Conservation (phyloP, 2,329 filamentous ascomycete species). For the Shiraia sp. region DNA sequence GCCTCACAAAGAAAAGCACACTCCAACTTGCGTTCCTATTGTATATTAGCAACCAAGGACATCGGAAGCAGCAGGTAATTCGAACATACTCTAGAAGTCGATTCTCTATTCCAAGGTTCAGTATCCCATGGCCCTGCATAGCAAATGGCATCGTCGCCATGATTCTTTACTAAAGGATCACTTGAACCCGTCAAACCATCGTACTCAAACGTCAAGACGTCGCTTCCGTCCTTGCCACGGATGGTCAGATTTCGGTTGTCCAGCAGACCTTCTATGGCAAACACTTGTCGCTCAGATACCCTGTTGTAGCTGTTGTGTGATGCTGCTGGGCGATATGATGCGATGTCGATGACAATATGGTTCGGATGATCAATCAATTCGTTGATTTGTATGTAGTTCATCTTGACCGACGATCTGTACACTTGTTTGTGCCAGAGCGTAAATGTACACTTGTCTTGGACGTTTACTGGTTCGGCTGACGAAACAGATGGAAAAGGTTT, state of each 20-base stretch:
- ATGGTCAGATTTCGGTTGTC: constrained; percentile 12
- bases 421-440: constrained; percentile 20
- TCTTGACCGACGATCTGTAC: neutral
- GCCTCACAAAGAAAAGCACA: constrained; percentile 16
- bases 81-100: constrained; percentile 9
- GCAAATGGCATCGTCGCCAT: constrained; percentile 9
- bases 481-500: neutral
- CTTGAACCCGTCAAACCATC: constrained; percentile 5
- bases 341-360: constrained; percentile 14
- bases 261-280: constrained; percentile 15
- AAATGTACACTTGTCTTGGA: constrained; percentile 19
- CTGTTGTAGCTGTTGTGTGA: constrained; percentile 16
- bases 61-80: no score
- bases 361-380: constrained; percentile 16
- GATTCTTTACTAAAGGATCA: neutral
- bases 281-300: constrained; percentile 5
- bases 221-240: constrained; percentile 2
- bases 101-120: neutral
- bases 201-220: constrained; percentile 12
- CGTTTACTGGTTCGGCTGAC: neutral
- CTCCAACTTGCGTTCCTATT: constrained; percentile 14
- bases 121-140: constrained; percentile 8
- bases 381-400: constrained; percentile 20
- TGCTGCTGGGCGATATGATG: constrained; percentile 8
- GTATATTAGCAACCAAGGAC: constrained; percentile 1